Conservation (phyloP, 306 rosid species). For the Crataegus laevigata region DNA sequence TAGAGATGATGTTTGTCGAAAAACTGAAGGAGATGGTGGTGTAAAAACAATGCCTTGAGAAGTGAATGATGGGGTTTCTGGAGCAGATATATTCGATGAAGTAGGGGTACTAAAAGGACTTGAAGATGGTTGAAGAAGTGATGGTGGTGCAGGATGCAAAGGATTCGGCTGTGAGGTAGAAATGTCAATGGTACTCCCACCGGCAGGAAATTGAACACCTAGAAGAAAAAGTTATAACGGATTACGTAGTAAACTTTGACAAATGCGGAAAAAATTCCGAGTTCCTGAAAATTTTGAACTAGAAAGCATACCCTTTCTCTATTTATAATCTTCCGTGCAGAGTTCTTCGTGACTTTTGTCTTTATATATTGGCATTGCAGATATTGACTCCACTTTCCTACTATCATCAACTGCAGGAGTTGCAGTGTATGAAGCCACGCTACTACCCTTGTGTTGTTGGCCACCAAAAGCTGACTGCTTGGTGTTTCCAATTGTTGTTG, state of each 20-base stretch:
- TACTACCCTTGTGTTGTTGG: conserved; percentile 67
- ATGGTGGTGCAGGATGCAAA: conserved; percentile 45
- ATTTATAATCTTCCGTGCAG: conserved; percentile 91
- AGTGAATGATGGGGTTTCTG: conserved; percentile 11
- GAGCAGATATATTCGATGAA: conserved; percentile 53
- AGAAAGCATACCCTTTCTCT: conserved; percentile 54
- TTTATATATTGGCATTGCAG: conserved; percentile 83
- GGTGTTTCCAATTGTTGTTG: conserved; percentile 53
- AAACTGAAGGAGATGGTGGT: background rate
- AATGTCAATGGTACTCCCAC: conserved; percentile 42
- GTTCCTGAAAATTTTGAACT: background rate
- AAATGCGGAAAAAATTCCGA: background rate
- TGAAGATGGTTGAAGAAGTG: conserved; percentile 61
- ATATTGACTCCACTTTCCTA: conserved; percentile 74
- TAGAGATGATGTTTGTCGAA: background rate
- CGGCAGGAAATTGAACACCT: conserved; percentile 77
- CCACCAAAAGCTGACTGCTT: conserved; percentile 61
- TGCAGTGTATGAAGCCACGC: conserved; percentile 55
- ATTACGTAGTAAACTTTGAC: background rate
- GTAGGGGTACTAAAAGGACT: conserved; percentile 49
- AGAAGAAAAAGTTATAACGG: background rate
- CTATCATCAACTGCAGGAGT: conserved; percentile 50
- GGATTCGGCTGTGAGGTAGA: conserved; percentile 46
- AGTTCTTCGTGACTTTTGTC: conserved; percentile 92
- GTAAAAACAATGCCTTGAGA: background rate